Percentiles rank a stretch among this genome's conserved stretches.
Evolutionary conservation across 441 rosid genomes (phyloP).

Genomic region (Viola pubescens): DNA sequence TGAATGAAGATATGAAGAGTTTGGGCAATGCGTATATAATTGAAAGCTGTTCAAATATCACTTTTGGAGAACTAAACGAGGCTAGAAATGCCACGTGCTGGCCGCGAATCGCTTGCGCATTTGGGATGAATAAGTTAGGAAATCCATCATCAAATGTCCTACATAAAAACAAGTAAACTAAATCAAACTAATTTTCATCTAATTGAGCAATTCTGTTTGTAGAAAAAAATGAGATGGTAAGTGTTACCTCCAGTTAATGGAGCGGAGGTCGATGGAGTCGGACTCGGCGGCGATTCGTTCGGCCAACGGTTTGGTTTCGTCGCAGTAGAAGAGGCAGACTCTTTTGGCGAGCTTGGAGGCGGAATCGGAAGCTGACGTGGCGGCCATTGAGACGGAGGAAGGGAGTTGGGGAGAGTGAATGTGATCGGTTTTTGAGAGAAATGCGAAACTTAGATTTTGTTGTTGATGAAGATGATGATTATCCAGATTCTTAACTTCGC

Average conservation of each 20-base stretch:
- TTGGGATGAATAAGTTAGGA: constrained; percentile 84
- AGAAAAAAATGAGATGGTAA: neutral
- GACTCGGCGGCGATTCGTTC: constrained; percentile 61
- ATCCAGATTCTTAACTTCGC: constrained; percentile 50
- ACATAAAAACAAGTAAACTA: constrained; percentile 5
- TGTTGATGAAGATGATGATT: constrained; percentile 24
- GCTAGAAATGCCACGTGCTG: constrained; percentile 88
- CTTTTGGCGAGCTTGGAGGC: constrained; percentile 43
- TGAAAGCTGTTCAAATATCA: constrained; percentile 89
- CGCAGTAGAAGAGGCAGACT: constrained; percentile 66
- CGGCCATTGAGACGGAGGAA: constrained; percentile 36
- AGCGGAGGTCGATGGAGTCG: constrained; percentile 75
- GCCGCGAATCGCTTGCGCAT: constrained; percentile 90
- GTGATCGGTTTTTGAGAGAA: constrained; percentile 36
- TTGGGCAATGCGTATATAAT: constrained; percentile 81
- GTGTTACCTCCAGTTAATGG: constrained; percentile 75
- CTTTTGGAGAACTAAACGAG: constrained; percentile 77
- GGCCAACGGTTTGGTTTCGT: constrained; percentile 67
- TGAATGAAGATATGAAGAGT: constrained; percentile 78
- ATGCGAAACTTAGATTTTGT: constrained; percentile 38
- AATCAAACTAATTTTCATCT: neutral
- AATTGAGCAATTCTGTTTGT: too few relatives aligned
- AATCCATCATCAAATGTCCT: constrained; percentile 90
- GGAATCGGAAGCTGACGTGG: constrained; percentile 40
- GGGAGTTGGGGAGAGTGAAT: constrained; percentile 31